Evolutionary conservation across 2,329 filamentous ascomycete genomes (phyloP), one percentile per base, ranked within the genome.

Genomic region (Xylogone sp.): DNA sequence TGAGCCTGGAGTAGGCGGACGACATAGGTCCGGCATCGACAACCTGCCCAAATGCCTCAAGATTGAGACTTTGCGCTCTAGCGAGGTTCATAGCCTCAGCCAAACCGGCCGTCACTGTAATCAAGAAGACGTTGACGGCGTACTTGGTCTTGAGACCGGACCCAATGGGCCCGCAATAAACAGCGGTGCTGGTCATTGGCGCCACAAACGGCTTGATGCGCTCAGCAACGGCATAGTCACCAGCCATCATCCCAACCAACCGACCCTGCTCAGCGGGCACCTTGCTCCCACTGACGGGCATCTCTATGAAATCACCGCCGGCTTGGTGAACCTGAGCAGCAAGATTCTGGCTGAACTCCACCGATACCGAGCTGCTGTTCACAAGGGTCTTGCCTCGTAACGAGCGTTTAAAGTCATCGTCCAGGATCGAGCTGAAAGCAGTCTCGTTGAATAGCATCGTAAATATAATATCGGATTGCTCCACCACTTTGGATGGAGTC

Each of bases 281-380:
- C 42, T 63, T 64, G 57, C 66, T 67, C 6, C 67, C 67, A 46
- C 67, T 69, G 27, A 69, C 67, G 2, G 66, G 67, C 66, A 69
- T 68, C 49, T 68, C 66, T 39, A 69, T 49, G 21, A 63, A 69
- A 2, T 60, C 43, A 1, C 66, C 66, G 1, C 67, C 64, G 2
- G 60, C 62, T 2, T 45, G 21, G 5, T 46, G 44, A 3, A 66
- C 57, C 20, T 62, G 49, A 16, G 56, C 48, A 3, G 56, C 60
- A 2, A 68, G 55, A 1, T 50, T 24, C 10, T 55, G 54, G 49
- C 62, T 67, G 34, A 59, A 63, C 0, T 59, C 58, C 1, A 59
- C 63, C 1, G 64, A 53, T 1, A 68, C 62, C 1, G 64, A 68
- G 45, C 61, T 62, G 1, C 65, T 64, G 53, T 68, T 69, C 49